Percentiles rank a stretch among this genome's conserved stretches.
phyloP scores from a whole-genome alignment of 2,329 filamentous ascomycete species.

The Botrytis fragariae region DNA sequence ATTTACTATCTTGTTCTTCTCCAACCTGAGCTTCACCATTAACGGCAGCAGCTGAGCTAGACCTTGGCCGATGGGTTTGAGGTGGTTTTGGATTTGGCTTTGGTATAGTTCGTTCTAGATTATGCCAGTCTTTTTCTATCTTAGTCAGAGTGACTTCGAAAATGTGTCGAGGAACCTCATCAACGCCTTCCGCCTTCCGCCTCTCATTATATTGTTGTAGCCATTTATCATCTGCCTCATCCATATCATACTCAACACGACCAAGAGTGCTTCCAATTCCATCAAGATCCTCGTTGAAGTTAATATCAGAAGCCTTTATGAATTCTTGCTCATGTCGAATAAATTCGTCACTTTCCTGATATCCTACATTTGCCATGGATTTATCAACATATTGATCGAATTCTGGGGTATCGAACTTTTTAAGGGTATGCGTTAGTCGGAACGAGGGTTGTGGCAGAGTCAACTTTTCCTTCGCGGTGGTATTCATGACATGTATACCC shows the following conservation, averaged over 20 bases:
- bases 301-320: constrained; percentile 60
- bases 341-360: constrained; percentile 92
- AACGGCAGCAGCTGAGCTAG: constrained; percentile 90
- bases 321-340: constrained; percentile 72
- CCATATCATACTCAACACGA: constrained; percentile 98
- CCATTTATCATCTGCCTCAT: constrained; percentile 98
- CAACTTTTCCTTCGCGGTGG: constrained; percentile 76
- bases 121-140: constrained; percentile 98
- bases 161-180: constrained; percentile 84
- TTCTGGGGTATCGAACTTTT: constrained; percentile 78
- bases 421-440: constrained; percentile 74
- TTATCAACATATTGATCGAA: constrained; percentile 92
- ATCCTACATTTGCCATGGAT: constrained; percentile 92
- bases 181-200: constrained; percentile 70
- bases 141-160: constrained; percentile 99
- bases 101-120: constrained; percentile 90
- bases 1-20: constrained; percentile 96
- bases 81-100: constrained; percentile 96
- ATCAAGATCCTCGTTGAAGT: constrained; percentile 59
- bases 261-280: constrained; percentile 58
- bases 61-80: constrained; percentile 87
- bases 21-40: constrained; percentile 86
- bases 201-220: constrained; percentile 78
- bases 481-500: constrained; percentile 72
- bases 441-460: constrained; percentile 75